Evolutionary conservation across 2,329 filamentous ascomycete genomes (phyloP), one percentile per base, ranked within the genome.

Genomic region (Orbilia javanica): DNA sequence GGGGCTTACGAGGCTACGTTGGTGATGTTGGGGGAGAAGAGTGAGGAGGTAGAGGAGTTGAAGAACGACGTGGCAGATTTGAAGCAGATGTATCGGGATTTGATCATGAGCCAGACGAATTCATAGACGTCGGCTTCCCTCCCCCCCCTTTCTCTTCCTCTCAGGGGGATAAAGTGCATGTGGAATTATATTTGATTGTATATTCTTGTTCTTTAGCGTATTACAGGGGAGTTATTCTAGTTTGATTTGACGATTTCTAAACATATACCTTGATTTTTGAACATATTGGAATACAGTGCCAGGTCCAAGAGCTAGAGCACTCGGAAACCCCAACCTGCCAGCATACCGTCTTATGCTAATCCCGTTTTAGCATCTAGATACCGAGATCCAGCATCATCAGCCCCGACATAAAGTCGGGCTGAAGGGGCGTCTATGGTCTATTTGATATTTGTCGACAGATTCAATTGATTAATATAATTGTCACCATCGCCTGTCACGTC

Each of bases 21-120:
- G 66, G 94, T 98, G 85, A 91, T 98, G 90, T 85, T 99, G 71
- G 96, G 96, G 0, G 96, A 99, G 88, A 97, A 97, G 88, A 97
- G 93, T 84, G 96, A 99, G 86, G 86, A 92, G 82, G 94, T 97
- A 1, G 94, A 97, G 83, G 96, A 99, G 86, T 86, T 99, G 80
- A 90, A 88, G 84, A 91, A 92, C 11, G 96, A 98, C 86, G 92
- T 99, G 66, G 87, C 90, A 80, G 96, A 99, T 86, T 88, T 99
- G 83, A 99, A 99, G 87, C 91, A 91, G 82, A 97, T 99, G 88
- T 98, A 98, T 86, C 90, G 93, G 80, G 95, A 98, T 83, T 85
- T 99, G 84, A 92, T 97, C 60, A 93, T 97, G 85, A 90, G 91
- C 83, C 95, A 93, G 73, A 89, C 94, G 83, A 91, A 90, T 84